phyloP scores from a whole-genome alignment of 2,329 filamentous ascomycete genomes.

The Paracoccidioides brasiliensis region DNA sequence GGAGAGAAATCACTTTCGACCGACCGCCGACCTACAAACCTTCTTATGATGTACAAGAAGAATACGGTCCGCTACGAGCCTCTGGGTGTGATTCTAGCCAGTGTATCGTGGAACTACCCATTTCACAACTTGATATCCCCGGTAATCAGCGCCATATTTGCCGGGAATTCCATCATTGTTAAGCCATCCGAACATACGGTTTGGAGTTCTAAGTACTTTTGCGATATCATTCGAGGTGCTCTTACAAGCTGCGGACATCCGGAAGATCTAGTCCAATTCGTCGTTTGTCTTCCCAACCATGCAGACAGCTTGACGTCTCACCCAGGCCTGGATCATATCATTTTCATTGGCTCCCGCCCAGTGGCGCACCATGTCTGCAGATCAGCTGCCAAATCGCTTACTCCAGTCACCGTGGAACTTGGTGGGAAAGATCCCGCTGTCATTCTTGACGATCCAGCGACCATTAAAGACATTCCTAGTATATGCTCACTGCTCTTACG shows the following conservation, averaged over 20 bases:
- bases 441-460: constrained; percentile 63
- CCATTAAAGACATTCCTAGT: constrained; percentile 45
- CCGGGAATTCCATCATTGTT: constrained; percentile 82
- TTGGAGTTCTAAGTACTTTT: constrained; percentile 79
- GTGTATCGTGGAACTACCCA: constrained; percentile 94
- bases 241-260: constrained; percentile 72
- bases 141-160: constrained; percentile 78
- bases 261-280: constrained; percentile 65
- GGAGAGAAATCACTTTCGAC: constrained; percentile 68
- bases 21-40: constrained; percentile 66
- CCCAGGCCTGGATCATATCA: constrained; percentile 71
- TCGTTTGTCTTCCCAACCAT: constrained; percentile 77
- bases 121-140: constrained; percentile 93
- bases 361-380: constrained; percentile 81
- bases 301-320: constrained; percentile 77
- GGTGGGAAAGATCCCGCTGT: constrained; percentile 92
- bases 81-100: constrained; percentile 78
- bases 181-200: constrained; percentile 94
- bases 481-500: constrained; percentile 76
- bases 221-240: constrained; percentile 63
- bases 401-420: constrained; percentile 76
- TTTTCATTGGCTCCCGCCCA: constrained; percentile 83
- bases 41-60: constrained; percentile 90
- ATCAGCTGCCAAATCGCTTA: constrained; percentile 75
- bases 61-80: constrained; percentile 88